phyloP scores from a whole-genome alignment of 2,329 filamentous ascomycete genomes.

The Ophiostoma angusticollis region DNA sequence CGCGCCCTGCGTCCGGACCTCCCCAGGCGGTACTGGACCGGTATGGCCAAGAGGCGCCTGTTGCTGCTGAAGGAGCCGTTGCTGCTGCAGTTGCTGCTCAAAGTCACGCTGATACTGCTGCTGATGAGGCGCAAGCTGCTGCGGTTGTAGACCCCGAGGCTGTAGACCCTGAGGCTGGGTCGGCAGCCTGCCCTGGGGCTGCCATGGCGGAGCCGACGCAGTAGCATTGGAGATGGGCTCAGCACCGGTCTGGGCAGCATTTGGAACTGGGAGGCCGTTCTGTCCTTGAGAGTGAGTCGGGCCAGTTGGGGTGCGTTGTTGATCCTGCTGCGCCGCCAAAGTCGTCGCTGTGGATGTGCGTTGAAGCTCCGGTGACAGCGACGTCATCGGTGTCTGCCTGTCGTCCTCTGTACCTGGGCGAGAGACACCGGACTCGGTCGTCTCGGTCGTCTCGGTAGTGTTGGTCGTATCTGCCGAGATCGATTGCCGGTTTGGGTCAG shows the following conservation, averaged over 20 bases:
- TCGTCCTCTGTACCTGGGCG: neutral
- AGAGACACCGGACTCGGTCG: neutral
- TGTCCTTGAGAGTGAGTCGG: no score
- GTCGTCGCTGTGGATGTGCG: no score
- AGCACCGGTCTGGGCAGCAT: no score
- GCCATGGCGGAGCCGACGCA: no score
- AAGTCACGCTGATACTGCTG: constrained; percentile 6
- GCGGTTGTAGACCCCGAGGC: neutral
- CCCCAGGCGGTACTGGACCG: neutral
- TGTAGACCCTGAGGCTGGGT: neutral
- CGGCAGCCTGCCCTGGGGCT: neutral
- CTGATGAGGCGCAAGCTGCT: neutral
- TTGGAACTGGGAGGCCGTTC: no score
- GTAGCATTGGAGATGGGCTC: no score
- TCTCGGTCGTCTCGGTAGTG: neutral
- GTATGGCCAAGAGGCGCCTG: neutral
- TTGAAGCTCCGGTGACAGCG: neutral
- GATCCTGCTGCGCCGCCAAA: no score
- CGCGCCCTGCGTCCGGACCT: neutral
- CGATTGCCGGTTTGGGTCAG: neutral
- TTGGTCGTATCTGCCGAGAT: neutral
- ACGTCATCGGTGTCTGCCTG: neutral
- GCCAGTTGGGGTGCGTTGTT: no score
- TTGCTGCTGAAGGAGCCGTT: constrained; percentile 1
- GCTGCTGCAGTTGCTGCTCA: constrained; percentile 2